Evolutionary conservation across 1,284 basidiomycete genomes (phyloP).

Genomic region (Boletus smithii): DNA sequence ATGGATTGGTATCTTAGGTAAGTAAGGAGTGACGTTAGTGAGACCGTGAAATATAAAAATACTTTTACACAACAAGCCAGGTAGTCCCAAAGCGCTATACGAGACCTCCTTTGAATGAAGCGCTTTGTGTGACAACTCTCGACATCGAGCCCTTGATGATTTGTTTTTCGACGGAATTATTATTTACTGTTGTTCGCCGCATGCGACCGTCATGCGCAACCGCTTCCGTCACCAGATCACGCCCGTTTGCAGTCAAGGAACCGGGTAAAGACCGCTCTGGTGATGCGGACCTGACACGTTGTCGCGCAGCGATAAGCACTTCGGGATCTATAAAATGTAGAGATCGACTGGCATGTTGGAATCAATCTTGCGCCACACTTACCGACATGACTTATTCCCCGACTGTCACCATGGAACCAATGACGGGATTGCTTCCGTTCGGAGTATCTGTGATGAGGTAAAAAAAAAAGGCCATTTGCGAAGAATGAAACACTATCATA

Average conservation of each 20-base stretch:
- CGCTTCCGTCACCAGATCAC: conserved; percentile 37
- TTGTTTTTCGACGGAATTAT: conserved; percentile 45
- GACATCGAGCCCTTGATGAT: conserved; percentile 55
- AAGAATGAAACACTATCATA: conserved; percentile 32
- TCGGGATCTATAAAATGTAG: conserved; percentile 23
- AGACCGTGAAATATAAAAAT: conserved; percentile 14
- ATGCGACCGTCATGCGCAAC: conserved; percentile 40
- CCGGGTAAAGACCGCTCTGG: conserved; percentile 29
- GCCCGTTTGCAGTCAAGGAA: conserved; percentile 28
- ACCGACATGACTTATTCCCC: conserved; percentile 58
- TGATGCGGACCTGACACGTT: conserved; percentile 23
- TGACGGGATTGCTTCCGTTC: conserved; percentile 54
- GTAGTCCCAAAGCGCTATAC: conserved; percentile 4
- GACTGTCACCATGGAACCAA: conserved; percentile 61
- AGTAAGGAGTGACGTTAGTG: conserved; percentile 10
- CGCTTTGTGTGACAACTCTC: conserved; percentile 44
- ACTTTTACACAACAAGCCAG: conserved; percentile 6
- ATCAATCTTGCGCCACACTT: conserved; percentile 16
- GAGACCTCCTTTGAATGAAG: conserved; percentile 13
- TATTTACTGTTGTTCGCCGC: conserved; percentile 40
- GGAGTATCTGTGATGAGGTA: conserved; percentile 41
- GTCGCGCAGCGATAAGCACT: conserved; percentile 22
- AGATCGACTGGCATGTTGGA: conserved; percentile 1
- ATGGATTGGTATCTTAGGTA: conserved; percentile 12
- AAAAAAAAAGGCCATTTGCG: neutral